phyloP scores from a whole-genome alignment of 441 rosid genomes.

The Arabidopsis hybrid region DNA sequence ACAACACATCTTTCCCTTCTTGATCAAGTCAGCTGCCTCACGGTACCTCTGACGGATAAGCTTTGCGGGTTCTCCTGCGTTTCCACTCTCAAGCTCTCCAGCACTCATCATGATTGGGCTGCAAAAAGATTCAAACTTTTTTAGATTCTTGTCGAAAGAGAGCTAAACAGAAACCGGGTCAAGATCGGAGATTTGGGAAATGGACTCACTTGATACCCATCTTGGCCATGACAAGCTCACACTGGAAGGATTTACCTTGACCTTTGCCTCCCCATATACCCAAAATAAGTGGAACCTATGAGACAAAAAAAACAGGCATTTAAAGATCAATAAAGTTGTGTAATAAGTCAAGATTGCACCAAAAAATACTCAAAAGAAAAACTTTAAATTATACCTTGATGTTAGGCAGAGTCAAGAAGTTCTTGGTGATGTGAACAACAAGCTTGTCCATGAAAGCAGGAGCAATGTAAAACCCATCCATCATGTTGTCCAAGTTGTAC shows the following conservation, averaged over 20 bases:
- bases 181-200: neutral
- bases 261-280: slow-evolving; percentile 99
- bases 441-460: slow-evolving; percentile 99
- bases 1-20: slow-evolving; percentile 93
- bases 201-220: slow-evolving; percentile 91
- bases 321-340: slow-evolving; percentile 15
- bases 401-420: slow-evolving; percentile 91
- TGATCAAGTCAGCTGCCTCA: slow-evolving; percentile 95
- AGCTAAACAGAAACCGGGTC: neutral
- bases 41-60: slow-evolving; percentile 98
- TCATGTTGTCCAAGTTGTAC: slow-evolving; percentile 77
- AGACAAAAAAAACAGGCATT: slow-evolving; percentile 13
- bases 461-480: slow-evolving; percentile 88
- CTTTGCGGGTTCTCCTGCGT: slow-evolving; percentile 97
- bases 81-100: slow-evolving; percentile 98
- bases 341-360: slow-evolving; percentile 19
- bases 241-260: slow-evolving; percentile 97
- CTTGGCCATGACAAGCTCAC: slow-evolving; percentile 97
- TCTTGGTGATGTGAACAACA: slow-evolving; percentile 93
- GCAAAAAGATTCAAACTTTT: slow-evolving; percentile 26
- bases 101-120: slow-evolving; percentile 99
- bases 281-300: slow-evolving; percentile 90
- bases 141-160: neutral
- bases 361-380: no score
- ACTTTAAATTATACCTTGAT: slow-evolving; percentile 62